A percentile compares a stretch with the other conserved stretches of the same genome.
These are phyloP conservation scores for Galerina sulciceps DNA, from an alignment of 768 basidiomycete species.

Conservation along the genomic window DNA sequence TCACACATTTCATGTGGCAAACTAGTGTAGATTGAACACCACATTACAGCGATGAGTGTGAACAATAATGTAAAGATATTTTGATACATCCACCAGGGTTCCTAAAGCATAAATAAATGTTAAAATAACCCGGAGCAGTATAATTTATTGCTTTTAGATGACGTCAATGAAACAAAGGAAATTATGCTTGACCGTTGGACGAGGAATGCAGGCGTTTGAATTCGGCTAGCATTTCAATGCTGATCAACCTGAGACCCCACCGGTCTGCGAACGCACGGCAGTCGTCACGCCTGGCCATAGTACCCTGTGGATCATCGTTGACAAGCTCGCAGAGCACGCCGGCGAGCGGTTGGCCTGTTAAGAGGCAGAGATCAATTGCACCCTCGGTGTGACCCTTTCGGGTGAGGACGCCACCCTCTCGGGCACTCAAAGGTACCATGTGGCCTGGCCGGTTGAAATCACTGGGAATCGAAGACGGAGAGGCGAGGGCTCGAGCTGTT, in stretches of 20 bases:
- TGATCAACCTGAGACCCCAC: constrained; percentile 94
- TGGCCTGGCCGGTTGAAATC: constrained; percentile 96
- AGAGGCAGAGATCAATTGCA: constrained; percentile 81
- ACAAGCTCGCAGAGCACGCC: constrained; percentile 95
- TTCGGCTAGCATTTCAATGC: constrained; percentile 81
- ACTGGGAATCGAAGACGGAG: constrained; percentile 50
- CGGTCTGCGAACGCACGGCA: constrained; percentile 88
- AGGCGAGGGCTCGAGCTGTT: constrained; percentile 84
- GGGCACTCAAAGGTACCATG: constrained; percentile 90
- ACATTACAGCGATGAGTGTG: neutral
- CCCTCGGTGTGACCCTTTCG: constrained; percentile 95
- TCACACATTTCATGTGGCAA: neutral
- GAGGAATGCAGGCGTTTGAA: constrained; percentile 40
- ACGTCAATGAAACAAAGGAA: neutral
- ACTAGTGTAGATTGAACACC: neutral
- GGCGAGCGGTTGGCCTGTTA: constrained; percentile 70
- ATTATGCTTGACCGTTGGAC: constrained; percentile 2
- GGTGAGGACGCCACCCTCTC: constrained; percentile 81
- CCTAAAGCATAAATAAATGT: constrained; percentile 17
- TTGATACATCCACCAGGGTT: constrained; percentile 2
- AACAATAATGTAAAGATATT: constrained; percentile 1
- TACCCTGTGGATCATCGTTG: constrained; percentile 86
- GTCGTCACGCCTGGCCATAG: constrained; percentile 95
- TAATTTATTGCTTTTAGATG: neutral
- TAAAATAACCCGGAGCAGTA: constrained; percentile 1